Base-by-base conservation (phyloP, 495 filamentous ascomycete genomes). In the Neurospora sp. region DNA sequence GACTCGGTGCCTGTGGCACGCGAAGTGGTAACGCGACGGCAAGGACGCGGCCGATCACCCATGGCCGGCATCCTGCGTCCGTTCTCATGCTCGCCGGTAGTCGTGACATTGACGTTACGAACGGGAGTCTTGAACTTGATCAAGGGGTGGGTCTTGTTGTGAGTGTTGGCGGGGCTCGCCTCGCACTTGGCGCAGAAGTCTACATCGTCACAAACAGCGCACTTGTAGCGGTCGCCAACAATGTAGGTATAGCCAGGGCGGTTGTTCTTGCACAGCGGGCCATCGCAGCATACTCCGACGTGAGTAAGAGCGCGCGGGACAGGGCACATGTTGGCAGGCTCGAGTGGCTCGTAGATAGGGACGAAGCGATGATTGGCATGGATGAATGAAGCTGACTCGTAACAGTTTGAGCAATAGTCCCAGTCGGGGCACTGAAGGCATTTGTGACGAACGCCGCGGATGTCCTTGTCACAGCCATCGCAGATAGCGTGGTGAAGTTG, bases 151-250 rank as follows among this genome's bases (percentile, higher is more conserved):
- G 96, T 97, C 75, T 88, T 88, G 84, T 98, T 98, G 85, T 99
- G 96, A 8, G 81, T 82, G 81, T 97, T 94, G 70, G 84, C 85
- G 6, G 96, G 96, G 74, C 88, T 87, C 37, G 94, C 92, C 83
- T 99, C 96, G 82, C 96, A 99, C 78, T 88, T 92, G 75, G 91
- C 94, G 80, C 96, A 99, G 87, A 98, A 97, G 78, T 99, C 96
- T 41, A 90, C 92, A 80, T 99, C 96, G 78, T 96, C 88, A 83
- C 96, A 99, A 70, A 99, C 92, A 72, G 96, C 93, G 79, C 96
- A 99, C 88, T 98, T 98, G 87, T 95, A 99, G 72, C 96, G 90
- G 75, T 91, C 87, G 20, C 96, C 96, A 40, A 84, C 84, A 74
- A 99, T 97, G 82, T 93, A 98, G 48, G 83, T 81, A 37, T 65